phyloP scores from a whole-genome alignment of 2,329 filamentous ascomycete genomes.

The Nigrospora oryzae region DNA sequence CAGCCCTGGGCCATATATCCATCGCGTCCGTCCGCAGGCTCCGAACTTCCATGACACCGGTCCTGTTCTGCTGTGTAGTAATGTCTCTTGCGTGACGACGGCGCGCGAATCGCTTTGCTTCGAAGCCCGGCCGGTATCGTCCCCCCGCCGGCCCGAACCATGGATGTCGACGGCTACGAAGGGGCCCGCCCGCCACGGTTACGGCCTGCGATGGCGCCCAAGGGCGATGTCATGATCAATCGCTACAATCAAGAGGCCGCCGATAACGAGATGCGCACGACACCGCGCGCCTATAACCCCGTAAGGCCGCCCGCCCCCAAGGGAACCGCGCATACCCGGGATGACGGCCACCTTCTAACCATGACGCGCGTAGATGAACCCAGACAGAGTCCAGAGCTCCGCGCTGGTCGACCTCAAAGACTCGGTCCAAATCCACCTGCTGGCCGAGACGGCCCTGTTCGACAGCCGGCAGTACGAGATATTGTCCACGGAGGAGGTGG shows the following conservation, averaged over 20 bases:
- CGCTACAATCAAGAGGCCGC: slow-evolving; percentile 50
- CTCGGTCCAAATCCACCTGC: slow-evolving; percentile 76
- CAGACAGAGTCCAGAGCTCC: slow-evolving; percentile 44
- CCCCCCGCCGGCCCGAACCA: too few relatives aligned
- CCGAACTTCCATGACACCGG: too few relatives aligned
- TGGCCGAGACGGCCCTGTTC: slow-evolving; percentile 86
- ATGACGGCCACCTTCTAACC: slow-evolving; percentile 6
- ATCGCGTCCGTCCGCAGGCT: too few relatives aligned
- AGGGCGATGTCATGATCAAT: slow-evolving; percentile 43
- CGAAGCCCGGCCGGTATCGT: too few relatives aligned
- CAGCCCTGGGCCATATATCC: too few relatives aligned
- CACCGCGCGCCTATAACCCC: slow-evolving; percentile 42
- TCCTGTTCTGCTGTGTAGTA: too few relatives aligned
- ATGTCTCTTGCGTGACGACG: too few relatives aligned
- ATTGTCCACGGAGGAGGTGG: slow-evolving; percentile 84
- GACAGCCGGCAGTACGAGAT: slow-evolving; percentile 84
- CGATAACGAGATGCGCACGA: slow-evolving; percentile 44
- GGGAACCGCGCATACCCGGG: not conserved
- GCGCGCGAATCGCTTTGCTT: too few relatives aligned
- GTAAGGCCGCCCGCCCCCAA: slow-evolving; percentile 29
- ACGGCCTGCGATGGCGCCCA: slow-evolving; percentile 18
- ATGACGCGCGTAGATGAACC: slow-evolving; percentile 34
- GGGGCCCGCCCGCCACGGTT: too few relatives aligned
- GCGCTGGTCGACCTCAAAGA: slow-evolving; percentile 55
- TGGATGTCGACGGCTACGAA: too few relatives aligned